Base-by-base conservation (phyloP, 768 basidiomycete species). In the Suillus hirtellus region DNA sequence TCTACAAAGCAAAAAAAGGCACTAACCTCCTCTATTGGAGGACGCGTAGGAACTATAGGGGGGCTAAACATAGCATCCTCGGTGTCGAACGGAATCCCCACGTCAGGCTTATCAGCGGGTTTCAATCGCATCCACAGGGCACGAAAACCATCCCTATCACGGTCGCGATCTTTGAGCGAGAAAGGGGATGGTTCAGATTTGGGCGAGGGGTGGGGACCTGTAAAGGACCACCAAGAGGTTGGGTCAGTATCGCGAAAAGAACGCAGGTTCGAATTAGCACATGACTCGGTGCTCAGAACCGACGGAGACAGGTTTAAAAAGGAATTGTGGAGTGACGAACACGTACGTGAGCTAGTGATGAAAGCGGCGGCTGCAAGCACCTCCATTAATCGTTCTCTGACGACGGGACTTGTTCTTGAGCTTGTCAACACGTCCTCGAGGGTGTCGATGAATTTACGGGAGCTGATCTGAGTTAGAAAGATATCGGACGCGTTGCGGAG, bases 341-440 rank as follows among this genome's bases (percentile, higher is more conserved):
- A 63, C 74, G 2, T 68, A 73, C 73, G 71, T 38, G 69, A 65
- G 0, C 69, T 72, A 6, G 71, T 72, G 31, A 75, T 72, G 70
- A 84, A 95, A 1, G 90, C 89, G 9, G 94, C 89, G 24, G 91
- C 93, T 3, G 88, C 92, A 4, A 97, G 78, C 0, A 95, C 89
- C 66, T 93, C 89, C 63, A 93, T 76, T 43, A 97, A 71, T 5
- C 93, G 83, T 70, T 95, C 93, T 47, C 86, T 82, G 0, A 93
- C 91, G 1, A 94, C 93, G 10, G 92, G 93, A 1, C 85, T 84
- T 1, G 92, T 92, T 50, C 84, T 80, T 1, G 84, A 69, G 0
- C 84, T 85, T 2, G 75, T 78, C 4, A 94, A 76, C 21, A 92
- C 82, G 19, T 93, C 90, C 64, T 94, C 93, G 19, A 95, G 77